Evolutionary conservation across 2,329 filamentous ascomycete species (phyloP).

Genomic region (Sarocladiaceae sp.): DNA sequence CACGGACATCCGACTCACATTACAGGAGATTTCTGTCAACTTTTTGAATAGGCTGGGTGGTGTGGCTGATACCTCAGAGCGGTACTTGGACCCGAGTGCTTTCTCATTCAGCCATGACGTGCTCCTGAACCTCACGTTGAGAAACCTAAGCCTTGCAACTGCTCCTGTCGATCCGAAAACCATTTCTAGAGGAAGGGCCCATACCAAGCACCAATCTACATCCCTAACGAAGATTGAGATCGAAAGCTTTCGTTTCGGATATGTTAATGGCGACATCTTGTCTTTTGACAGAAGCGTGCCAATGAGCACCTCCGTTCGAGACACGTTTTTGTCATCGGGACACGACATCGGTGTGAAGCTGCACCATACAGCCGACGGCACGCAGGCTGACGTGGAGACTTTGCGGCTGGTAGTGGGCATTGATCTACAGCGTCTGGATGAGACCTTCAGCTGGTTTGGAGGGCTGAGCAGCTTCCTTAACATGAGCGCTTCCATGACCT

Average conservation of each 20-base stretch:
- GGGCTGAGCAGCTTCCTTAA: slow-evolving; percentile 89
- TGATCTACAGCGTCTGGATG: slow-evolving; percentile 77
- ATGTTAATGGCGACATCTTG: slow-evolving; percentile 57
- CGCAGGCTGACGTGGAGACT: slow-evolving; percentile 64
- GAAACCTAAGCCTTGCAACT: slow-evolving; percentile 34
- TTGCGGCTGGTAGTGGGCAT: slow-evolving; percentile 72
- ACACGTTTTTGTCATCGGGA: slow-evolving; percentile 52
- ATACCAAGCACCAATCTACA: slow-evolving; percentile 22
- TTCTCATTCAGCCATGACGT: slow-evolving; percentile 43
- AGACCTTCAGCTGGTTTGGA: slow-evolving; percentile 83
- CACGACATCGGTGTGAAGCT: slow-evolving; percentile 55
- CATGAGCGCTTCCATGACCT: slow-evolving; percentile 78
- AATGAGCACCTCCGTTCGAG: slow-evolving; percentile 55
- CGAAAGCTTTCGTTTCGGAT: slow-evolving; percentile 58
- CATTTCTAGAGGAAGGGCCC: slow-evolving; percentile 12
- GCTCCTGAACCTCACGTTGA: slow-evolving; percentile 46
- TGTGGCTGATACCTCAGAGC: slow-evolving; percentile 45
- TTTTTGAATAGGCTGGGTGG: slow-evolving; percentile 53
- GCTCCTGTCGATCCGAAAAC: slow-evolving; percentile 16
- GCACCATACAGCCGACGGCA: slow-evolving; percentile 37
- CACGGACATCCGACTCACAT: slow-evolving; percentile 32
- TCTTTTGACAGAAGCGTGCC: slow-evolving; percentile 56
- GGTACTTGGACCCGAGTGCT: slow-evolving; percentile 35
- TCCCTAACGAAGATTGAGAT: slow-evolving; percentile 38
- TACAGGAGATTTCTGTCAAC: slow-evolving; percentile 47